phyloP scores from a whole-genome alignment of 2,329 filamentous ascomycete genomes.

The Fusarium concolor region DNA sequence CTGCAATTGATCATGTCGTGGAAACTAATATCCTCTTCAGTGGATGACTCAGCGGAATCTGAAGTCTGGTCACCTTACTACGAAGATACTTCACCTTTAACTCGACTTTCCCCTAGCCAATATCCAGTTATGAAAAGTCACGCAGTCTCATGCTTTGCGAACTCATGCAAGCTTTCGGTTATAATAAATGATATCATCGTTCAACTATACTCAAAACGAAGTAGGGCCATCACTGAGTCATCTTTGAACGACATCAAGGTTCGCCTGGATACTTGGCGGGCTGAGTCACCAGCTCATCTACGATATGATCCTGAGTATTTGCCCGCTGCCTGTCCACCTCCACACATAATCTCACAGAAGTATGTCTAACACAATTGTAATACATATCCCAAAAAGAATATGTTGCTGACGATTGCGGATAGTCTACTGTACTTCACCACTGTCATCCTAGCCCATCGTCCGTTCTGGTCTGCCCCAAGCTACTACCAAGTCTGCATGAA shows the following conservation, averaged over 20 bases:
- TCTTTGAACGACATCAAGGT: slow-evolving; percentile 8
- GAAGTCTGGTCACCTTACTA: slow-evolving; percentile 7
- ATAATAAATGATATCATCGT: slow-evolving; percentile 11
- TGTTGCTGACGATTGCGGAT: neutral
- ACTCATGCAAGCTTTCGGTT: neutral
- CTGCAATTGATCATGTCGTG: fast-evolving
- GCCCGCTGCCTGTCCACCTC: neutral
- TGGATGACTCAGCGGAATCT: slow-evolving; percentile 9
- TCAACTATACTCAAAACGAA: slow-evolving; percentile 3
- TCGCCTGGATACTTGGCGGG: slow-evolving; percentile 1
- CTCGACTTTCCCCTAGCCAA: neutral
- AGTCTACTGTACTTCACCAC: slow-evolving; percentile 5
- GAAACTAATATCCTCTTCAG: neutral
- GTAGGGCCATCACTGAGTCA: neutral
- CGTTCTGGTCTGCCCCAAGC: neutral
- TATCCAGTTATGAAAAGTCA: slow-evolving; percentile 10
- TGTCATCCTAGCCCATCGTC: slow-evolving; percentile 2
- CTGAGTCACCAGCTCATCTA: neutral
- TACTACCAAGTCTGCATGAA: slow-evolving; percentile 11
- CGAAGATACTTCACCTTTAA: slow-evolving; percentile 1
- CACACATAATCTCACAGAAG: slow-evolving; percentile 10
- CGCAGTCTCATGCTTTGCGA: slow-evolving; percentile 7
- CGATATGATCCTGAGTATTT: slow-evolving; percentile 1
- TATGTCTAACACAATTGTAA: neutral
- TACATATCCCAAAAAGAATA: no score